A percentile compares a stretch with the other conserved stretches of the same genome.
phyloP scores from a whole-genome alignment of 768 basidiomycete species.

The Xerocomellus dryophilus region DNA sequence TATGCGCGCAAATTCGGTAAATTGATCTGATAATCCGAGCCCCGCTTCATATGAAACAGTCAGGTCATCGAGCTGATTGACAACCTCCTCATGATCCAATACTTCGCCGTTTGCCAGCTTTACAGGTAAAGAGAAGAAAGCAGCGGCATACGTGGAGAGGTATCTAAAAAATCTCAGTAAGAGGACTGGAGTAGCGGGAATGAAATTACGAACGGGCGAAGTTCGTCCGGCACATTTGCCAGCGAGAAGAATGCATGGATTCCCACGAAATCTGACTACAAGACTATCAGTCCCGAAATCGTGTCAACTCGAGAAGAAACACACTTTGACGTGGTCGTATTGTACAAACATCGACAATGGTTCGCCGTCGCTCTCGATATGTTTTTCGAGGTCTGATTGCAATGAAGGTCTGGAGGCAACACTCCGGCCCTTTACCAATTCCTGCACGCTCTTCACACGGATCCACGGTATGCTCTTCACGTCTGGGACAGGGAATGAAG shows the following conservation, averaged over 20 bases:
- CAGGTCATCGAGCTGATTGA: constrained; percentile 85
- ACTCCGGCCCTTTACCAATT: constrained; percentile 51
- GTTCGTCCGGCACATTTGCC: constrained; percentile 61
- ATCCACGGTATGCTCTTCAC: constrained; percentile 94
- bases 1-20: constrained; percentile 72
- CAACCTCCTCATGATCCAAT: constrained; percentile 83
- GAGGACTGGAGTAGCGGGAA: constrained; percentile 24
- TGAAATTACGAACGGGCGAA: constrained; percentile 54
- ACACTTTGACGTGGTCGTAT: constrained; percentile 89
- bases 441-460: constrained; percentile 64
- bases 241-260: constrained; percentile 80
- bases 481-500: constrained; percentile 85
- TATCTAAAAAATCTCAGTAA: constrained; percentile 46
- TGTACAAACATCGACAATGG: constrained; percentile 85
- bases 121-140: constrained; percentile 90
- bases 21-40: constrained; percentile 61
- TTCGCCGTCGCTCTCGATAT: constrained; percentile 66
- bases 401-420: constrained; percentile 27
- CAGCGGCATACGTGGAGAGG: constrained; percentile 69
- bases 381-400: constrained; percentile 49
- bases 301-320: not conserved
- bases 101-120: constrained; percentile 62
- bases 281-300: not conserved
- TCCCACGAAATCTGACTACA: constrained; percentile 87
- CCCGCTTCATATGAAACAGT: constrained; percentile 83